Base-by-base conservation (phyloP, 164 flowering plant species). In the Berberis thunbergii region DNA sequence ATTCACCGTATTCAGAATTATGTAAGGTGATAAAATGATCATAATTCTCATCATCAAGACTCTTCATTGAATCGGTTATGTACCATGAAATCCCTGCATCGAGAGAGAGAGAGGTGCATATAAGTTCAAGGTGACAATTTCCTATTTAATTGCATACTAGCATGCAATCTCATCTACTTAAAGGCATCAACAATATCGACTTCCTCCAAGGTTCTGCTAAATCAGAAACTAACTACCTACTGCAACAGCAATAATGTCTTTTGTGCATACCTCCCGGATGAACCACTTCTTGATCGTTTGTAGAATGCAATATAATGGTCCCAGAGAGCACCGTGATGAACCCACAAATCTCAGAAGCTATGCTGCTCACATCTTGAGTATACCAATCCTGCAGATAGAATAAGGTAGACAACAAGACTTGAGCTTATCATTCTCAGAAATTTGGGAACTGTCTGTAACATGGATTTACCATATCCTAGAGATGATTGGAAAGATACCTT, bases 311-410 rank as follows among this genome's bases (percentile, higher is more conserved):
- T 68, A 92, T 84, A 65, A 89, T 76, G 57, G 98, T 92, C 69
- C 98, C 98, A 49, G 93, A 79, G 55, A 92, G 86, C 42, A 92
- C 88, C 12, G 89, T 89, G 65, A 86, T 81, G 62, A 92, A 89
- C 58, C 98, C 98, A 77, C 98, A 92, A 67, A 92, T 60, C 73
- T 89, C 98, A 67, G 98, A 92, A 53, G 84, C 83, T 76, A 92
- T 85, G 74, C 93, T 85, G 73, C 89, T 88, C 4, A 59, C 85
- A 72, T 75, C 62, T 72, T 89, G 98, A 8, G 48, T 86, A 40
- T 86, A 78, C 96, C 96, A 89, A 69, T 92, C 98, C 98, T 92
- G 84, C 55, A 73, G 44, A 62, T 46, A 55, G 12, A 62, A 59
- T 52, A 56, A 10, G 59, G n/a, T 44, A 56, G 49, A 55, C 13